Evolutionary conservation across 495 filamentous ascomycete species (phyloP), one percentile per base, ranked within the genome.

Genomic region (Chaetomium tenue): DNA sequence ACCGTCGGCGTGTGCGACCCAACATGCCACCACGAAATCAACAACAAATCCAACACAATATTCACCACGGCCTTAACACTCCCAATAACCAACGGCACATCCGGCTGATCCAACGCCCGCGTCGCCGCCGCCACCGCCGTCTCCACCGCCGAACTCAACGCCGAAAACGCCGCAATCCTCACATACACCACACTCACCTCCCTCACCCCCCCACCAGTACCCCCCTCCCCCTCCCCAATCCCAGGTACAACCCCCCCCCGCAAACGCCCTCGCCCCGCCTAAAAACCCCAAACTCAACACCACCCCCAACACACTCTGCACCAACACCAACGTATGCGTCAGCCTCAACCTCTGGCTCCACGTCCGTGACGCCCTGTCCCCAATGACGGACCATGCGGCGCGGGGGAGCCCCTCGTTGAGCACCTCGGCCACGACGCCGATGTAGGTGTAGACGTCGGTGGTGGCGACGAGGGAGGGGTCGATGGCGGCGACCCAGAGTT

Each of bases 351-450:
- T 82, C 9, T 83, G 78, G 7, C 73, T 37, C 3, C 81, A 65
- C 1, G 77, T 77, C 13, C 88, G 82, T 2, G 83, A 83, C 8
- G 81, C 71, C 56, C 82, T 82, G 75, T 91, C 87, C 12, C 86
- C 89, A 66, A 91, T 91, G 62, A 88, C 78, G 18, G 87, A 74
- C 86, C 86, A 91, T 8, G 88, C 82, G 0, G 87, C 82, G 25
- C 88, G 79, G 0, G 89, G 89, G 8, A 91, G 84, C 16, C 88
- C 88, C 68, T 92, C 88, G 73, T 91, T 91, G 48, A 91, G 74
- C 1, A 90, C 87, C 66, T 91, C 84, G 0, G 81, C 83, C 18
- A 90, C 79, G 20, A 84, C 78, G 28, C 83, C 80, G 65, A 91
- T 89, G 67, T 85, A 85, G 1, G 75, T 80, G 66, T 80, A 80